A percentile compares a stretch with the other conserved stretches of the same genome.
Evolutionary conservation across 1,284 basidiomycete species (phyloP).

Genomic region (Pseudozyma pruni): DNA sequence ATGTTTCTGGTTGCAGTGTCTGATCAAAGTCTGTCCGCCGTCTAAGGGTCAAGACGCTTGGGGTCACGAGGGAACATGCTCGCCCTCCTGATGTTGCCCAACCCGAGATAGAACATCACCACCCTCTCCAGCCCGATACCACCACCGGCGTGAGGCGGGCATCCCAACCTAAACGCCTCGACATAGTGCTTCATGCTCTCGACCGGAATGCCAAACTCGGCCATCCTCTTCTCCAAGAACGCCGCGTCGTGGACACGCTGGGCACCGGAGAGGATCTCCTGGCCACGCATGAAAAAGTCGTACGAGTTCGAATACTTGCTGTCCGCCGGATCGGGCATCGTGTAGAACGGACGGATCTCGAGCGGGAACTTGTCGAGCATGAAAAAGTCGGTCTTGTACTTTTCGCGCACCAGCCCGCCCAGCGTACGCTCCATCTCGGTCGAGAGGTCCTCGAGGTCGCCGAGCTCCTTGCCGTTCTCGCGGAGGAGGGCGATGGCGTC

Average conservation of each 20-base stretch:
- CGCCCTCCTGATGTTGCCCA: conserved; percentile 90
- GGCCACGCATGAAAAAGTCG: conserved; percentile 99
- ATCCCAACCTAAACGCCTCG: conserved; percentile 92
- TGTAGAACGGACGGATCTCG: conserved; percentile 66
- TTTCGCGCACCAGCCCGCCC: conserved; percentile 62
- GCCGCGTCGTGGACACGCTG: conserved; percentile 94
- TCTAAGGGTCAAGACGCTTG: conserved; percentile 66
- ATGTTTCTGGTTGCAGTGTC: too few relatives aligned
- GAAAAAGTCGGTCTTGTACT: conserved; percentile 68
- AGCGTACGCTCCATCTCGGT: conserved; percentile 65
- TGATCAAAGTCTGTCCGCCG: too few relatives aligned
- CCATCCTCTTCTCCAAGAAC: conserved; percentile 85
- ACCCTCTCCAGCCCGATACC: conserved; percentile 85
- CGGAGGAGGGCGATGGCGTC: conserved; percentile 64
- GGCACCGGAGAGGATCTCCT: conserved; percentile 96
- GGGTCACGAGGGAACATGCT: conserved; percentile 84
- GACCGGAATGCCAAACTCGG: conserved; percentile 78
- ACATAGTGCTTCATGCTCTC: conserved; percentile 88
- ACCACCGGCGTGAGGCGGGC: conserved; percentile 78
- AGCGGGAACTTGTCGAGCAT: conserved; percentile 67
- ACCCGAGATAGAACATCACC: conserved; percentile 79
- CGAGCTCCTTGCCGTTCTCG: conserved; percentile 61
- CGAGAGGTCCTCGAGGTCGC: conserved; percentile 64
- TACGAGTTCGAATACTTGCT: conserved; percentile 88
- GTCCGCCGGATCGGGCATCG: conserved; percentile 66